Conservation (phyloP, 768 basidiomycete genomes). For the Tricholoma sp. region DNA sequence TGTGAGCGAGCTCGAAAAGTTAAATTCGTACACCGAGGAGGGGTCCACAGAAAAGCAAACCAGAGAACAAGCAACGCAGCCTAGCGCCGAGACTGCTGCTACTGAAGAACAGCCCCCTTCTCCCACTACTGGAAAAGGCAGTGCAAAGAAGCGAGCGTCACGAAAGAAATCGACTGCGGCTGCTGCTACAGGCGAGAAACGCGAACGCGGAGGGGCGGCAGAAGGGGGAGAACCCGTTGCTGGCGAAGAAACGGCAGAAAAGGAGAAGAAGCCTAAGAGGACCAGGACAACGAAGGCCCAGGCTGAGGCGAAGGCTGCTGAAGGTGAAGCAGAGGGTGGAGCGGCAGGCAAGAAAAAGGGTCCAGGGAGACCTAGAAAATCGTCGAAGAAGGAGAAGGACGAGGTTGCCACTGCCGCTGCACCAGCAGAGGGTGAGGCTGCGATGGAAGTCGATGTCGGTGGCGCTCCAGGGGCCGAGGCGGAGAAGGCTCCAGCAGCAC, state of each 20-base stretch:
- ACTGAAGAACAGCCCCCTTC: background rate
- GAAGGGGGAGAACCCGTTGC: conserved; percentile 4
- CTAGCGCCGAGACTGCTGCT: background rate
- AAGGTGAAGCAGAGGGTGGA: conserved; percentile 1
- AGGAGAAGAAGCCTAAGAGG: conserved; percentile 22
- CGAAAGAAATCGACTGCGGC: conserved; percentile 10
- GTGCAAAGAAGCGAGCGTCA: conserved; percentile 5
- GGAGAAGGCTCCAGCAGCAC: conserved; percentile 1
- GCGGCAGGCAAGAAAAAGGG: conserved; percentile 11
- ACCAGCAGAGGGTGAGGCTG: background rate
- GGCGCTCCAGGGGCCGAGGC: conserved; percentile 1
- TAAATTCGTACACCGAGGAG: background rate
- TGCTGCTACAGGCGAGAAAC: conserved; percentile 10
- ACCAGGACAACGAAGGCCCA: conserved; percentile 11
- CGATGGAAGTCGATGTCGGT: background rate
- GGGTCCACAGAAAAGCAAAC: background rate
- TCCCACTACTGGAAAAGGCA: background rate
- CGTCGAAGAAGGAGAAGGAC: conserved; percentile 7
- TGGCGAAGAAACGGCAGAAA: conserved; percentile 13
- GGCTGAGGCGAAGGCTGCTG: conserved; percentile 3
- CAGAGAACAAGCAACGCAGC: background rate
- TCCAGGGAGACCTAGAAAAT: conserved; percentile 15
- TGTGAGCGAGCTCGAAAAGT: conserved; percentile 1
- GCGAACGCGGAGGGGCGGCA: conserved; percentile 5
- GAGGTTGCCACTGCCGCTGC: background rate